phyloP scores from a whole-genome alignment of 139 green algal species.

The Limnomonas spitsbergensis region DNA sequence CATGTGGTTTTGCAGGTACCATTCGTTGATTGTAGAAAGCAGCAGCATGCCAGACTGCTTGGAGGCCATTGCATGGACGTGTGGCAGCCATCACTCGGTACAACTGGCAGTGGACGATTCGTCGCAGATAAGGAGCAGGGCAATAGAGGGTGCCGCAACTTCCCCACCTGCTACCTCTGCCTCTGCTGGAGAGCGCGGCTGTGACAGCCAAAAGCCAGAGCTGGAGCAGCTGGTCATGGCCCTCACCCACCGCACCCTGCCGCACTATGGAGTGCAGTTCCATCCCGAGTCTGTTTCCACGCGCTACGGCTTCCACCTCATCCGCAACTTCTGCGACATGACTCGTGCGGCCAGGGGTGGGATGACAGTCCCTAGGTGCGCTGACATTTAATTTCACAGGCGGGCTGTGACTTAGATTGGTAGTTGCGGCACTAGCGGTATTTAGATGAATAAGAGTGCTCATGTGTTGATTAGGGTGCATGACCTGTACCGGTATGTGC shows the following conservation, averaged over 20 bases:
- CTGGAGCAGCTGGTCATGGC: constrained; percentile 88
- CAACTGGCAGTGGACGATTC: too few species aligned
- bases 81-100: constrained; percentile 50
- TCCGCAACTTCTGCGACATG: constrained; percentile 85
- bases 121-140: too few species aligned
- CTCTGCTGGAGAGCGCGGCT: background rate
- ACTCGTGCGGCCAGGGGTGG: constrained; percentile 23
- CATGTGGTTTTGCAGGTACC: constrained; percentile 82
- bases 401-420: background rate
- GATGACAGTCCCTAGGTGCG: background rate
- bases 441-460: too few species aligned
- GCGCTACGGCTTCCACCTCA: constrained; percentile 63
- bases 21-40: constrained; percentile 85
- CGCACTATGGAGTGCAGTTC: constrained; percentile 69
- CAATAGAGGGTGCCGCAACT: too few species aligned
- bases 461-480: too few species aligned
- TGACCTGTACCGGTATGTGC: too few species aligned
- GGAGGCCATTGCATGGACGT: constrained; percentile 79
- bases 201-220: background rate
- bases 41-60: constrained; percentile 69
- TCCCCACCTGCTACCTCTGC: constrained; percentile 3
- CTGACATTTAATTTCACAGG: background rate
- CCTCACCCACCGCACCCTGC: constrained; percentile 62
- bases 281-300: constrained; percentile 92
- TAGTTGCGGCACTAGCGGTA: too few species aligned